phyloP scores from a whole-genome alignment of 2,329 filamentous ascomycete genomes.

The Verticillium alfalfae region DNA sequence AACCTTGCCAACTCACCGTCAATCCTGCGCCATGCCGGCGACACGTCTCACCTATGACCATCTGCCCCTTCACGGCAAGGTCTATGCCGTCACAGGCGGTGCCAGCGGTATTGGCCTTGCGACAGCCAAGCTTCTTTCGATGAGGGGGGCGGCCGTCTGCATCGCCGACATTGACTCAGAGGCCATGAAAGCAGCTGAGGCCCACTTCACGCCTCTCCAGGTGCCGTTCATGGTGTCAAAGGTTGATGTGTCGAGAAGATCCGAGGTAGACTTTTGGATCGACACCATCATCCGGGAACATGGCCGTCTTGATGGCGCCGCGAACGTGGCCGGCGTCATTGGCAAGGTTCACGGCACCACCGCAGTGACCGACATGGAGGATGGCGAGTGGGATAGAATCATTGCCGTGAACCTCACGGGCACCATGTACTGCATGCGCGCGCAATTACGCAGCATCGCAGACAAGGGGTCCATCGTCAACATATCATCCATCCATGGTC shows the following conservation, averaged over 20 bases:
- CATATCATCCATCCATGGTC: slow-evolving; percentile 36
- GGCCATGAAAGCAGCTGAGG: slow-evolving; percentile 20
- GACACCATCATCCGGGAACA: slow-evolving; percentile 28
- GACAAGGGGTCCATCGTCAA: slow-evolving; percentile 46
- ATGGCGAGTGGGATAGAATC: slow-evolving; percentile 32
- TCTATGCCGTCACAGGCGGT: slow-evolving; percentile 35
- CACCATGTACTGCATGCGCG: slow-evolving; percentile 32
- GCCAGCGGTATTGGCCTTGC: slow-evolving; percentile 38
- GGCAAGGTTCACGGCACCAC: slow-evolving; percentile 34
- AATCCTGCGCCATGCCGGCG: not conserved
- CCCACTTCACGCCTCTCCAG: slow-evolving; percentile 21
- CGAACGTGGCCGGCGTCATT: slow-evolving; percentile 41
- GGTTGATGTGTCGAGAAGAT: slow-evolving; percentile 33
- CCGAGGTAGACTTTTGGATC: slow-evolving; percentile 37
- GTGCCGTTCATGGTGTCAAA: slow-evolving; percentile 21
- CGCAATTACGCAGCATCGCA: slow-evolving; percentile 28
- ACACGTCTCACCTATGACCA: not conserved
- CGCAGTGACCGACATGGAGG: slow-evolving; percentile 35
- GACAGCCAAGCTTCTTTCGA: slow-evolving; percentile 28
- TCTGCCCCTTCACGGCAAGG: slow-evolving; percentile 18
- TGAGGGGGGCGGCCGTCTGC: slow-evolving; percentile 29
- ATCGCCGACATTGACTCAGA: slow-evolving; percentile 29
- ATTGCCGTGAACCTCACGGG: slow-evolving; percentile 32
- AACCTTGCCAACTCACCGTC: not conserved
- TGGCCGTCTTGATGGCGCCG: slow-evolving; percentile 38